A percentile compares a stretch with the other conserved stretches of the same genome.
phyloP scores from a whole-genome alignment of 73 alveolate species.

The Blepharisma japonicum region DNA sequence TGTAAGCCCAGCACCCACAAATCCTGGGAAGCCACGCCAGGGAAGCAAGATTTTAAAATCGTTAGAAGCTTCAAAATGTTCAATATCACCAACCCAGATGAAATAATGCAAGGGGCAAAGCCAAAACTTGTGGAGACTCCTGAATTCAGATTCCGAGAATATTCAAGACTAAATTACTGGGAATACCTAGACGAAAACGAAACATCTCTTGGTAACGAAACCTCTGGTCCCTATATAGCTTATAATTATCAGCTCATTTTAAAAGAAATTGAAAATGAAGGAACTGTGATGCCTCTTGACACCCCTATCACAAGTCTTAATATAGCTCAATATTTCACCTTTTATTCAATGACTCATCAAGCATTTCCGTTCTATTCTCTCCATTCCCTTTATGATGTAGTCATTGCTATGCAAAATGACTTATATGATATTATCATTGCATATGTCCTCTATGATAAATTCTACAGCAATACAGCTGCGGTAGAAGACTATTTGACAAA shows the following conservation, averaged over 20 bases:
- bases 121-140: background rate
- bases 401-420: background rate
- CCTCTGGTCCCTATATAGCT: background rate
- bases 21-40: constrained; percentile 9
- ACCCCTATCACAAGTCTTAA: background rate
- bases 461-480: background rate
- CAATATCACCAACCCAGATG: constrained; percentile 8
- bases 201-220: background rate
- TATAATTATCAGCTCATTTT: background rate
- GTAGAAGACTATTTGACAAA: background rate
- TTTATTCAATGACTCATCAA: constrained; percentile 16
- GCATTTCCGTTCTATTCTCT: constrained; percentile 2
- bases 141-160: background rate
- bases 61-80: background rate
- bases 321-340: background rate
- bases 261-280: background rate
- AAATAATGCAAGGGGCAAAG: background rate
- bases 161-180: background rate
- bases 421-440: background rate
- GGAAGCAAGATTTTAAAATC: background rate
- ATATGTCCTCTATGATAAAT: background rate
- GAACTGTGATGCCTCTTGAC: background rate
- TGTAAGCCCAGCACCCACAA: background rate
- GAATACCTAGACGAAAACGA: background rate
- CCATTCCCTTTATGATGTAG: background rate